Percentiles rank a stretch among this genome's conserved stretches.
phyloP scores from a whole-genome alignment of 2,329 filamentous ascomycete genomes.

The Dactylonectria estremocensis region DNA sequence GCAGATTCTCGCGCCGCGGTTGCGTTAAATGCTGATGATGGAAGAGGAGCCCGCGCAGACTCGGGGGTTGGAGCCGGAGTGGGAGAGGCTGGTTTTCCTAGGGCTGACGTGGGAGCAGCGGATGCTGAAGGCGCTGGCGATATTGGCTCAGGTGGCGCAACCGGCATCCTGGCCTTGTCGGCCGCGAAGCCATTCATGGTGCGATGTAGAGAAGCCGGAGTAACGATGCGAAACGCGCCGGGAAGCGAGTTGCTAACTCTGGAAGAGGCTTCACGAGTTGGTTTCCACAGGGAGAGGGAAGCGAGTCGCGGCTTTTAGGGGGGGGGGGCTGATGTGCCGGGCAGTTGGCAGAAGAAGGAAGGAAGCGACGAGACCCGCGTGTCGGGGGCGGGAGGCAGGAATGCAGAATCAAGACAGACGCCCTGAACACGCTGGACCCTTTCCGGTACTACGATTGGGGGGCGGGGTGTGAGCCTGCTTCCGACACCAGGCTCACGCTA shows the following conservation, averaged over 20 bases:
- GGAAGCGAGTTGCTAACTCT: conserved; percentile 18
- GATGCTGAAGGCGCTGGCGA: too few species aligned
- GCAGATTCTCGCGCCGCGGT: conserved; percentile 32
- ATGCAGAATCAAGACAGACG: conserved; percentile 43
- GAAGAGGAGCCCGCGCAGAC: conserved; percentile 34
- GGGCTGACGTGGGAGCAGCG: too few species aligned
- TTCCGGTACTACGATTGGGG: too few species aligned
- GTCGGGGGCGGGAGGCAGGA: conserved; percentile 41
- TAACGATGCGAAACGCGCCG: conserved; percentile 17
- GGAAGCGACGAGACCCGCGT: conserved; percentile 24
- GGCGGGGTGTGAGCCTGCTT: too few species aligned
- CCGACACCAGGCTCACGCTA: too few species aligned
- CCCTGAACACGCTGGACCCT: too few species aligned
- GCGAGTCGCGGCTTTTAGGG: conserved; percentile 1
- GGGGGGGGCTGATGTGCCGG: conserved; percentile 1
- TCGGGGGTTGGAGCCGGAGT: conserved; percentile 42
- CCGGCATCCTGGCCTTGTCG: conserved; percentile 45
- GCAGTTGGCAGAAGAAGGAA: conserved; percentile 28
- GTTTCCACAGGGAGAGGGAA: conserved; percentile 13
- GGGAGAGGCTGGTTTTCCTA: conserved; percentile 40
- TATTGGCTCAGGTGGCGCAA: conserved; percentile 48
- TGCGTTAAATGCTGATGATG: conserved; percentile 33
- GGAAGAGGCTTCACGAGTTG: conserved; percentile 23
- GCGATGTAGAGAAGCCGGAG: conserved; percentile 21
- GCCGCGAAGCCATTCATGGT: conserved; percentile 45